Evolutionary conservation across 2,329 filamentous ascomycete species (phyloP), one percentile per base, ranked within the genome.

Genomic region (Sarocladium oryzae): DNA sequence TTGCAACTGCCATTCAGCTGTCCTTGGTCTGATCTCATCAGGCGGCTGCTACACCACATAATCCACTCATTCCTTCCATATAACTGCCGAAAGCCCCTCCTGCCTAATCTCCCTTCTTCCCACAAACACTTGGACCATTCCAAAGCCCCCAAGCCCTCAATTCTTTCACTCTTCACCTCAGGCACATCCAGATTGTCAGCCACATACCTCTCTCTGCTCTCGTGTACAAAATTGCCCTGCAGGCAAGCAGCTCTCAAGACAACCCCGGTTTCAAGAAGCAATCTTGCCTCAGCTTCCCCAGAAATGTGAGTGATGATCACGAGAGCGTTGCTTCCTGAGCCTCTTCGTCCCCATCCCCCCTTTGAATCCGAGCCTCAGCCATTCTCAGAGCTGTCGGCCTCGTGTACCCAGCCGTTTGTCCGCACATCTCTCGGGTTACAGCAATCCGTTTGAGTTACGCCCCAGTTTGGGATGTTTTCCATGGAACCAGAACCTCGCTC

Each of bases 401-500:
- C 18, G 28, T 33, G 24, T 48, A 23, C 40, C 13, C 43, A 13
- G 26, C 15, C 21, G 3, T n/a, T 18, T 20, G 21, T 32, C 28
- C 7, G 3, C 5, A 6, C 2, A 7, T 33, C 16, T 11, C 43
- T 48, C 43, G 43, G 43, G 24, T 48, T 33, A 33, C 43, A 48
- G 13, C 4, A 23, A 21, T 16, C 4, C 4, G 43, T 32, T 48
- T 48, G 43, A n/a, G 20, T 13, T 30, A 48, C 43, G 43, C 43
- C 43, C 43, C 32, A 26, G 26, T 33, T 18, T 4, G 43, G 28
- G 43, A 6, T 32, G 43, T 16, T 23, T 33, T 21, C 43, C 33
- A 24, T 15, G 9, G 43, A 48, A 48, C 43, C 43, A 48, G 32
- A 32, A 48, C 33, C 43, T 48, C 43, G 43, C 43, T 48, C 43